These are phyloP conservation scores for Knufia petricola DNA, from an alignment of 2,329 filamentous ascomycete species.

Conservation along the genomic window DNA sequence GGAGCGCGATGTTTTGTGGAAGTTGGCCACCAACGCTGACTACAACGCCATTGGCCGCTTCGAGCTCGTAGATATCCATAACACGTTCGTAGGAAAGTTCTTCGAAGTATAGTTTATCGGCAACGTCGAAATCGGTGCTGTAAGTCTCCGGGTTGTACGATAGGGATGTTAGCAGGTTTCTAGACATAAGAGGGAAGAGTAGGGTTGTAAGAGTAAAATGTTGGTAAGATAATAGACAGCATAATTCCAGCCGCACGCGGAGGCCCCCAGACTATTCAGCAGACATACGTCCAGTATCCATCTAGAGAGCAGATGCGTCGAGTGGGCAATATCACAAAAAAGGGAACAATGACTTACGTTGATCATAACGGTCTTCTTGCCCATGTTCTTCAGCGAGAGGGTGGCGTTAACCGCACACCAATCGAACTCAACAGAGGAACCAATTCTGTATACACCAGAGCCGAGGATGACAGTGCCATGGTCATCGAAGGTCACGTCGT, in stretches of 20 bases:
- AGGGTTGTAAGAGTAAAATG: slow-evolving; percentile 9
- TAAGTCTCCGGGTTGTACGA: slow-evolving; percentile 71
- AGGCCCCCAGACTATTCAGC: too few relatives aligned
- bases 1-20: slow-evolving; percentile 92
- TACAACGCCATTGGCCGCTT: slow-evolving; percentile 74
- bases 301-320: too few relatives aligned
- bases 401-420: slow-evolving; percentile 95
- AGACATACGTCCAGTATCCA: too few relatives aligned
- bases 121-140: slow-evolving; percentile 75
- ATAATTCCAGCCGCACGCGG: too few relatives aligned
- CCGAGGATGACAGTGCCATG: slow-evolving; percentile 83
- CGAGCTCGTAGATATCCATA: slow-evolving; percentile 97
- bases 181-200: slow-evolving; percentile 32
- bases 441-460: slow-evolving; percentile 94
- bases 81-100: slow-evolving; percentile 94
- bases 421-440: slow-evolving; percentile 95
- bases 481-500: slow-evolving; percentile 90
- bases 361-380: slow-evolving; percentile 97
- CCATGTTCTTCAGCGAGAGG: slow-evolving; percentile 70
- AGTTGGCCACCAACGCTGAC: slow-evolving; percentile 94
- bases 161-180: slow-evolving; percentile 33
- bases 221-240: too few relatives aligned
- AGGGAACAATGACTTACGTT: slow-evolving; percentile 50
- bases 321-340: too few relatives aligned
- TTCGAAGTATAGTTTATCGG: slow-evolving; percentile 92